Percentiles rank a stretch among this genome's conserved stretches.
phyloP scores from a whole-genome alignment of 2,329 filamentous ascomycete genomes.

The Talaromyces albobiverticillius region DNA sequence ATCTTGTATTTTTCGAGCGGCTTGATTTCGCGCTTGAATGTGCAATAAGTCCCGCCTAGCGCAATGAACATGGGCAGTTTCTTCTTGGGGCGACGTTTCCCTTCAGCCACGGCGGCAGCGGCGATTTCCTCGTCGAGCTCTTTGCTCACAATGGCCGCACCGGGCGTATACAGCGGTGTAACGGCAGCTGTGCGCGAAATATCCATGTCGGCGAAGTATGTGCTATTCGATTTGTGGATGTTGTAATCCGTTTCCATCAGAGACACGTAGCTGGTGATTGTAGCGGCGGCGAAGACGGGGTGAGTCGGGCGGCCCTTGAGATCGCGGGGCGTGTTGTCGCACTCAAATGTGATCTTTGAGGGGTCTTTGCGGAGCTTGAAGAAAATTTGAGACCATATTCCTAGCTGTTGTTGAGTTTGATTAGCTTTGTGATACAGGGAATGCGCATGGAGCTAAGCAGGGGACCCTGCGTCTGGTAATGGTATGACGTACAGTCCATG shows the following conservation, averaged over 20 bases:
- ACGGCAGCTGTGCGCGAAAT: constrained; percentile 78
- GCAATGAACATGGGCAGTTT: constrained; percentile 58
- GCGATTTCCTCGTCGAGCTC: constrained; percentile 53
- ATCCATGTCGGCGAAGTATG: constrained; percentile 85
- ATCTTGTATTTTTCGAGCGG: constrained; percentile 70
- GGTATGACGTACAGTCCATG: constrained; percentile 75
- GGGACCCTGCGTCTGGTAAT: too few relatives aligned
- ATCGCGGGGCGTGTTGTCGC: constrained; percentile 26
- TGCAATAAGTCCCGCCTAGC: constrained; percentile 70
- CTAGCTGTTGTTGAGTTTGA: constrained; percentile 43
- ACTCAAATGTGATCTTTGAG: constrained; percentile 20
- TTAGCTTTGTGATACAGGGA: constrained; percentile 1
- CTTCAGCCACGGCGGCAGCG: constrained; percentile 48
- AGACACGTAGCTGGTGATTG: constrained; percentile 64
- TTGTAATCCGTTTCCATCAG: constrained; percentile 83
- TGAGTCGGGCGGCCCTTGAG: constrained; percentile 41
- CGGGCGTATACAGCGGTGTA: constrained; percentile 62
- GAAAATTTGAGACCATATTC: constrained; percentile 58
- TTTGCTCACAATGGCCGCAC: constrained; percentile 52
- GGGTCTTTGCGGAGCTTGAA: constrained; percentile 53
- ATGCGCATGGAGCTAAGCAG: not conserved
- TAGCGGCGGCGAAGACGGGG: constrained; percentile 70
- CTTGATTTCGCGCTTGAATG: constrained; percentile 70
- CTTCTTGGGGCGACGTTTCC: constrained; percentile 47
- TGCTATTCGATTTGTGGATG: constrained; percentile 77